Conservation (phyloP, 1,139 yeast genomes). For the Blastobotrys apis region DNA sequence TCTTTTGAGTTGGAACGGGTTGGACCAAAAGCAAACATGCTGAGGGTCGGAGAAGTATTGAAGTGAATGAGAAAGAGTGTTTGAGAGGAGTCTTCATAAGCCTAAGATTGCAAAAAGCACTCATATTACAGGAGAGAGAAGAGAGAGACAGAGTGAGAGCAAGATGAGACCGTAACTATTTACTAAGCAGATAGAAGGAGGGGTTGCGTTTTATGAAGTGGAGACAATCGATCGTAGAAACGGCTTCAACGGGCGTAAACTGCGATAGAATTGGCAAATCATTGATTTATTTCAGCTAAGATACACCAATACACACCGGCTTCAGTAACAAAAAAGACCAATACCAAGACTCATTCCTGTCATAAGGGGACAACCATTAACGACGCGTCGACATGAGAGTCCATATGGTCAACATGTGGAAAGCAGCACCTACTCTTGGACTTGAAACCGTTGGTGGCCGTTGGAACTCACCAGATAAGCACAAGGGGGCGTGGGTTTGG, state of each 20-base stretch:
- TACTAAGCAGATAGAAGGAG: background rate
- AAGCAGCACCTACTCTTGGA: background rate
- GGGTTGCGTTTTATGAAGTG: background rate
- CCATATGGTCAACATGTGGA: no score
- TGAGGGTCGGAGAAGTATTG: background rate
- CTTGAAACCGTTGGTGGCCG: conserved; percentile 9
- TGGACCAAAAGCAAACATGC: background rate
- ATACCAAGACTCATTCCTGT: no score
- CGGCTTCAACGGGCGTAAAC: no score
- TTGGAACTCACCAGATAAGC: conserved; percentile 14
- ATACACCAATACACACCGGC: background rate
- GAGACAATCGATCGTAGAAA: background rate
- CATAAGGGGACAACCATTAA: no score
- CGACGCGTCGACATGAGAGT: no score
- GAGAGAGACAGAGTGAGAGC: background rate
- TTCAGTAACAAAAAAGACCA: no score
- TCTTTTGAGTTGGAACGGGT: no score
- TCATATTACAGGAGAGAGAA: background rate
- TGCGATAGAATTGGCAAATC: background rate
- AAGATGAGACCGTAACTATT: background rate
- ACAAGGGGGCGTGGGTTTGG: conserved; percentile 2
- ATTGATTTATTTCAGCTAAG: background rate
- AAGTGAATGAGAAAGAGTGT: background rate
- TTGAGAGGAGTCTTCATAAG: no score
- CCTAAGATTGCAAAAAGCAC: no score